A percentile compares a stretch with the other conserved stretches of the same genome.
phyloP scores from a whole-genome alignment of 495 filamentous ascomycete species.

The Penicillium paxilli region DNA sequence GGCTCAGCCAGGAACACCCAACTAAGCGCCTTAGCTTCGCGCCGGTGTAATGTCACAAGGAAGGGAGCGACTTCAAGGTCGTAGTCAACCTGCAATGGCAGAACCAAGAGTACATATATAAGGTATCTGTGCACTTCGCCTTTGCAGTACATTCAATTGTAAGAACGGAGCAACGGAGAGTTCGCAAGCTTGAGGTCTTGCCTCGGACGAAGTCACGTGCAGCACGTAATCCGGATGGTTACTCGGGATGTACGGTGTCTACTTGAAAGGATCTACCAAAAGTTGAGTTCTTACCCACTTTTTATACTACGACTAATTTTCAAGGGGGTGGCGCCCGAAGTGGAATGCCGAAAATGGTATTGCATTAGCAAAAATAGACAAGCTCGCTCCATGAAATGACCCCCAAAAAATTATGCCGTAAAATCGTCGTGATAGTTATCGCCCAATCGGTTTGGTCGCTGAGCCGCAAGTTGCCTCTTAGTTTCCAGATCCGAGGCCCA shows the following conservation, averaged over 20 bases:
- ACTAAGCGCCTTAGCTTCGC: too few species aligned
- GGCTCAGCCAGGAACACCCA: not conserved
- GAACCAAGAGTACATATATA: not conserved
- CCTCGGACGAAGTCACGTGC: constrained; percentile 8
- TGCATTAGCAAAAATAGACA: not conserved
- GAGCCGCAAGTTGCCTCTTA: constrained; percentile 32
- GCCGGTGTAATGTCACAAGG: not conserved
- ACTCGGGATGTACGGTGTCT: not conserved
- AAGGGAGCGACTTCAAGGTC: not conserved
- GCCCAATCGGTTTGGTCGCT: constrained; percentile 23
- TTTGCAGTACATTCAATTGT: not conserved
- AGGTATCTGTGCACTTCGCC: not conserved
- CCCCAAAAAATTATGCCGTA: constrained; percentile 23
- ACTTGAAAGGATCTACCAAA: not conserved
- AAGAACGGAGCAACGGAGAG: not conserved
- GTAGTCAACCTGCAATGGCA: not conserved
- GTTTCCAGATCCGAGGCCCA: constrained; percentile 62
- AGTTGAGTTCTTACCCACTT: not conserved
- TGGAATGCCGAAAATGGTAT: not conserved
- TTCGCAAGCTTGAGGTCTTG: not conserved
- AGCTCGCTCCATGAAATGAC: not conserved
- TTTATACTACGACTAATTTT: not conserved
- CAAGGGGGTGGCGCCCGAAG: not conserved
- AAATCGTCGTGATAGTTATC: constrained; percentile 34
- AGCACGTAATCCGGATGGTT: not conserved